Percentiles rank a stretch among this genome's conserved stretches.
These are phyloP conservation scores for Acacia pycnantha DNA, from an alignment of 331 rosid genomes.

Conservation along the genomic window DNA sequence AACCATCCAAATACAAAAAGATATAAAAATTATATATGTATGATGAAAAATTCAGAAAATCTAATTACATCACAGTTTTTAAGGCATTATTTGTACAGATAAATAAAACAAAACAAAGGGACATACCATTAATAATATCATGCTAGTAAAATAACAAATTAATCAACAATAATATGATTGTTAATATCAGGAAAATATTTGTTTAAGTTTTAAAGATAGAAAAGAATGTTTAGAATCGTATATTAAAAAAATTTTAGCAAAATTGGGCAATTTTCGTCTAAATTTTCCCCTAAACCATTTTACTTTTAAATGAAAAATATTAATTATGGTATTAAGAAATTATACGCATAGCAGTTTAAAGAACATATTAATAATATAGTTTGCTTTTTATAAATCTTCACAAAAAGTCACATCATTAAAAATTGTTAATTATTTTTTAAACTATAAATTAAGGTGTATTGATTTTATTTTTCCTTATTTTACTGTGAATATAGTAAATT, in stretches of 20 bases:
- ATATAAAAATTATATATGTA: no score
- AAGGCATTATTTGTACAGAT: no score
- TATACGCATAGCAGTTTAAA: no score
- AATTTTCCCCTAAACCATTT: not conserved
- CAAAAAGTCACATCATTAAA: no score
- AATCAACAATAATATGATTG: not conserved
- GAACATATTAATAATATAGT: no score
- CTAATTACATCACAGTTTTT: not conserved
- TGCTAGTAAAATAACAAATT: not conserved
- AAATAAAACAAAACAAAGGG: not conserved
- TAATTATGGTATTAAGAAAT: no score
- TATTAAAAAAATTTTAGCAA: no score
- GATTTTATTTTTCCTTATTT: not conserved
- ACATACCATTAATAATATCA: not conserved
- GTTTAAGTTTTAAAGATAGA: not conserved
- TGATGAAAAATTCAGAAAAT: not conserved
- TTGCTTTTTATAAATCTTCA: no score
- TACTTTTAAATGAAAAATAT: no score
- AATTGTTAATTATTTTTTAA: not conserved
- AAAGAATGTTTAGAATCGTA: no score
- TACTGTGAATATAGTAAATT: conserved; percentile 8
- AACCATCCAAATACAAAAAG: not conserved
- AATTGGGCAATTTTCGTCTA: no score
- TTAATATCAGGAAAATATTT: no score
- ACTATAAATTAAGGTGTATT: not conserved